A percentile compares a stretch with the other conserved stretches of the same genome.
Evolutionary conservation across 163 green algal species (phyloP).

Genomic region (Coccomyxa subellipsoidea): DNA sequence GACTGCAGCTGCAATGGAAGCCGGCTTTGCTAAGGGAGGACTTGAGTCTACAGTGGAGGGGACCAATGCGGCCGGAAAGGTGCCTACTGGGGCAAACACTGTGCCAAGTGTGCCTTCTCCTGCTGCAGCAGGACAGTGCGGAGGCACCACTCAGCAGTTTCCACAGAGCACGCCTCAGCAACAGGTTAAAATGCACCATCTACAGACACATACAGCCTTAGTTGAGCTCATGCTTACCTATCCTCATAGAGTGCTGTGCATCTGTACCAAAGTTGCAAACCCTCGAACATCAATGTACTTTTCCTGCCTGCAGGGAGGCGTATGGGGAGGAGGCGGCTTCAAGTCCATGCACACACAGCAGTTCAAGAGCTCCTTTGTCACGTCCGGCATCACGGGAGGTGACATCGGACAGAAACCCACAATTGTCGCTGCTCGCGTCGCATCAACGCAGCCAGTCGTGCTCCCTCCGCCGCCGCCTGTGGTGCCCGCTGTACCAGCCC

Average conservation of each 20-base stretch:
- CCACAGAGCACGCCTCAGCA: background rate
- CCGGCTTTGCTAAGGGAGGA: conserved; percentile 12
- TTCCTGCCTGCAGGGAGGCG: conserved; percentile 10
- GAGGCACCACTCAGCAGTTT: background rate
- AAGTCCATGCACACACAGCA: conserved; percentile 30
- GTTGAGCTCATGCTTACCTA: background rate
- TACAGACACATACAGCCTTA: background rate
- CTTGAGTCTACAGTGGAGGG: conserved; percentile 24
- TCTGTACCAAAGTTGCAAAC: no score
- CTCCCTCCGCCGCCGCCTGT: conserved; percentile 42
- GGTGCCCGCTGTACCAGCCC: conserved; percentile 43
- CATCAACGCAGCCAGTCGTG: conserved; percentile 6
- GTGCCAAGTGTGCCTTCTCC: conserved; percentile 13
- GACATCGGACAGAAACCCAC: conserved; percentile 48
- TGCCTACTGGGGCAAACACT: no score
- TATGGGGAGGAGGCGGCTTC: conserved; percentile 19
- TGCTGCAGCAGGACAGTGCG: conserved; percentile 15
- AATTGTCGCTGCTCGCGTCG: conserved; percentile 61
- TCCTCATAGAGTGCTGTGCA: background rate
- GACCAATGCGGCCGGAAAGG: background rate
- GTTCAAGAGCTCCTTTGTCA: conserved; percentile 64
- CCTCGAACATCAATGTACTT: no score
- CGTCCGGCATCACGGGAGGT: conserved; percentile 55
- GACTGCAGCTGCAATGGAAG: conserved; percentile 6
- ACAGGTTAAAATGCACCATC: background rate